A percentile compares a stretch with the other conserved stretches of the same genome.
phyloP scores from a whole-genome alignment of 2,329 filamentous ascomycete genomes.

The Colletotrichum tanaceti region DNA sequence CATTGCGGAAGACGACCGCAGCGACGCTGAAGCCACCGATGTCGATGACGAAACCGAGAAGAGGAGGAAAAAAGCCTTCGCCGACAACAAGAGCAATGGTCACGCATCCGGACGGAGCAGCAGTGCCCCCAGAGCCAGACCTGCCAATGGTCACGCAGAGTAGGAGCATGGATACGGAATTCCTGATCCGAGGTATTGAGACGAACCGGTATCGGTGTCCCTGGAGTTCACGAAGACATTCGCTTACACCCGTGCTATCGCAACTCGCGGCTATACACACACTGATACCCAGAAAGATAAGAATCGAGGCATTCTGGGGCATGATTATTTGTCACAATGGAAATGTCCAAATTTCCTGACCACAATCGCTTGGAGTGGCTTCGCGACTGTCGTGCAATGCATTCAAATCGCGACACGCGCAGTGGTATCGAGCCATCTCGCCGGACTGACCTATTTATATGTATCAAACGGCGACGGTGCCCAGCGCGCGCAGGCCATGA shows the following conservation, averaged over 20 bases:
- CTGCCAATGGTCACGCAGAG: conserved; percentile 25
- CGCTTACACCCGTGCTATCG: background rate
- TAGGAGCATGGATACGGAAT: background rate
- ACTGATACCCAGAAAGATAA: background rate
- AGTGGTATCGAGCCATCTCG: background rate
- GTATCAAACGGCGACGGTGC: background rate
- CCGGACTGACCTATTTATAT: conserved; percentile 13
- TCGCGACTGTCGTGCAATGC: background rate
- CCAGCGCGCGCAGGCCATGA: too few relatives aligned
- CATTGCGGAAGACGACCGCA: conserved; percentile 76
- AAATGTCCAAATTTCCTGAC: background rate
- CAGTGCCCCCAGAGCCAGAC: conserved; percentile 22
- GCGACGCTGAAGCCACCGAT: conserved; percentile 74
- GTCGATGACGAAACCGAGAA: conserved; percentile 48
- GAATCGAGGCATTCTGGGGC: background rate
- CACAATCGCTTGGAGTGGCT: background rate
- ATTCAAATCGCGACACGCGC: conserved; percentile 9
- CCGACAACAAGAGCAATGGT: conserved; percentile 29
- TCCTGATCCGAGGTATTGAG: background rate
- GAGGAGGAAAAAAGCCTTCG: conserved; percentile 44
- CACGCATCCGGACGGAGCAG: conserved; percentile 33
- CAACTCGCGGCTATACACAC: background rate
- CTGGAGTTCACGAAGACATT: conserved; percentile 14
- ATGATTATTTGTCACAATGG: background rate
- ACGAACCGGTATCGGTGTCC: conserved; percentile 6